Evolutionary conservation across 2,329 filamentous ascomycete genomes (phyloP).

Genomic region (Fonsecaea multimorphosa): DNA sequence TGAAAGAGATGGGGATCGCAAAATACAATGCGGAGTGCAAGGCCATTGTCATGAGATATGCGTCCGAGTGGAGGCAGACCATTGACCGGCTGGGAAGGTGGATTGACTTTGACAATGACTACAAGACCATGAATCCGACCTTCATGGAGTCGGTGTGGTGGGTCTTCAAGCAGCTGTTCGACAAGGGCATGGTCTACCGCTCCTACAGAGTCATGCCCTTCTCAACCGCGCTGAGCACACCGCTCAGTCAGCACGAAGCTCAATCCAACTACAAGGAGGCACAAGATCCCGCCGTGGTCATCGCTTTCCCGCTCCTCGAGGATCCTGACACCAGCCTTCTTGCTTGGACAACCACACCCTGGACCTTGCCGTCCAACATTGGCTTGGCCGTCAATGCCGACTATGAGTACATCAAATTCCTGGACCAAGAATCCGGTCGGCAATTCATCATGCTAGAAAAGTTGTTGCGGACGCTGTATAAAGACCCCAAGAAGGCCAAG

Average conservation of each 20-base stretch:
- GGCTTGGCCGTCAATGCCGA: constrained; percentile 75
- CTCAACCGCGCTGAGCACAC: constrained; percentile 81
- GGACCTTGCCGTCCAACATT: constrained; percentile 79
- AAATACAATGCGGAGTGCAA: constrained; percentile 87
- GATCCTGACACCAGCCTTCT: constrained; percentile 74
- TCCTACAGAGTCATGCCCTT: constrained; percentile 89
- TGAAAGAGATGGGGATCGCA: constrained; percentile 78
- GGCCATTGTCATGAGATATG: constrained; percentile 86
- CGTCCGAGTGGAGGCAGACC: constrained; percentile 79
- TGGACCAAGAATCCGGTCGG: constrained; percentile 76
- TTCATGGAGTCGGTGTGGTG: constrained; percentile 95
- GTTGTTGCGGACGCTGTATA: constrained; percentile 77
- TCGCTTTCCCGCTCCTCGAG: constrained; percentile 78
- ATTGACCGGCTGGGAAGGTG: constrained; percentile 83
- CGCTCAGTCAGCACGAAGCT: constrained; percentile 85
- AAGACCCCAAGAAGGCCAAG: constrained; percentile 91
- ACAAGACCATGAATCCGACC: constrained; percentile 87
- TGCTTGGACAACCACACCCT: constrained; percentile 83
- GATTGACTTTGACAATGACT: constrained; percentile 94
- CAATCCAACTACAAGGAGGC: constrained; percentile 90
- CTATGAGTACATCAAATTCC: constrained; percentile 80
- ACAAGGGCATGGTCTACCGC: constrained; percentile 83
- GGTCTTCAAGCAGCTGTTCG: constrained; percentile 87
- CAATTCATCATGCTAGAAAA: constrained; percentile 81
- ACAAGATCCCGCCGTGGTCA: constrained; percentile 81